Percentiles rank a stretch among this genome's conserved stretches.
phyloP scores from a whole-genome alignment of 495 filamentous ascomycete species.

The Neurospora sp. region DNA sequence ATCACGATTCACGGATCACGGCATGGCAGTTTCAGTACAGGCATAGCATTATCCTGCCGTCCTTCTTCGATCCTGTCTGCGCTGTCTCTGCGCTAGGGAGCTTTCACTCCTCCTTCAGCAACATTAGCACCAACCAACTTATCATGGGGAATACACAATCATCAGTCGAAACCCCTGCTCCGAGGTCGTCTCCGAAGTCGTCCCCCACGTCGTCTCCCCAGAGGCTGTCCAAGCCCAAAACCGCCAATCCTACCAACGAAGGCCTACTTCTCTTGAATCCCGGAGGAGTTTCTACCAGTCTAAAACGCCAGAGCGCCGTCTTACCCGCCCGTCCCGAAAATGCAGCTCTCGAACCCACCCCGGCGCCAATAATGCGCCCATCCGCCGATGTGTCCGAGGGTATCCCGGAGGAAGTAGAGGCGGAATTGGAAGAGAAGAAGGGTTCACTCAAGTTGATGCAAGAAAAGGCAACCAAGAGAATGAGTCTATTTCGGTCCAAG shows the following conservation, averaged over 20 bases:
- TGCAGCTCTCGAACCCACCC: constrained; percentile 11
- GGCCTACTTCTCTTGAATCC: constrained; percentile 29
- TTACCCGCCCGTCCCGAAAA: constrained; percentile 11
- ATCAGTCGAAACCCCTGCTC: constrained; percentile 21
- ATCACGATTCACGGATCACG: constrained; percentile 11
- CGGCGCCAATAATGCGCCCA: constrained; percentile 2
- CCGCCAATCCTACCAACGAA: constrained; percentile 32
- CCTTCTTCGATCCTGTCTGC: neutral
- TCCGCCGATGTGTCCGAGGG: constrained; percentile 3
- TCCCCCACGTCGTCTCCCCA: constrained; percentile 12
- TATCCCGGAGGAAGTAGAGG: constrained; percentile 1
- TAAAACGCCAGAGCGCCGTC: constrained; percentile 16
- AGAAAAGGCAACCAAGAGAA: constrained; percentile 13
- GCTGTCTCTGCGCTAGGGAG: neutral
- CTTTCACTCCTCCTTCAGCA: constrained; percentile 7
- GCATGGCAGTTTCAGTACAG: constrained; percentile 33
- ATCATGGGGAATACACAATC: constrained; percentile 41
- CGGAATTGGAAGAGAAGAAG: constrained; percentile 1
- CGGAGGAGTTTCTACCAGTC: constrained; percentile 21
- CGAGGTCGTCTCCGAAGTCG: constrained; percentile 16
- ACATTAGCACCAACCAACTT: neutral
- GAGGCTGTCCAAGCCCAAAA: constrained; percentile 40
- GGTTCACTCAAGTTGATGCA: constrained; percentile 12
- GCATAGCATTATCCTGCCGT: constrained; percentile 29
- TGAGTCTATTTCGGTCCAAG: constrained; percentile 25